Evolutionary conservation across 176 grass and related monocot species (phyloP).

Genomic region (Carex scoparia): DNA sequence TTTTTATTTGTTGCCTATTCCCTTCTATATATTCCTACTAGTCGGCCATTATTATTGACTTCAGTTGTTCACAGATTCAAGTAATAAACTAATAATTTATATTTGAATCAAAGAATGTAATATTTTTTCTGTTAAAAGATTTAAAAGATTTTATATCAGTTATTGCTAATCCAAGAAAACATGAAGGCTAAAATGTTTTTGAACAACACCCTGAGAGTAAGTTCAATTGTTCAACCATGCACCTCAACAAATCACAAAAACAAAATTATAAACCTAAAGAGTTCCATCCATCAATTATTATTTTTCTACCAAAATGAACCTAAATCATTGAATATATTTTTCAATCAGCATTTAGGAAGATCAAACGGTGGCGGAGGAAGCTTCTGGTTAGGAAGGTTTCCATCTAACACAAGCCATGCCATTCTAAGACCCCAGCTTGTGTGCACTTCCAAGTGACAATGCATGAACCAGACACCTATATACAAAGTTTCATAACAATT

Average conservation of each 20-base stretch:
- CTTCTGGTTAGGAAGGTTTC: conserved; percentile 56
- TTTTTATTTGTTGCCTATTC: not conserved
- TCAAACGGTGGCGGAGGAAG: conserved; percentile 67
- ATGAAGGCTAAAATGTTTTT: not conserved
- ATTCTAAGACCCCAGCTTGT: conserved; percentile 73
- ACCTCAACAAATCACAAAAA: not conserved
- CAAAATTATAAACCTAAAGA: not conserved
- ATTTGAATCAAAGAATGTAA: not conserved
- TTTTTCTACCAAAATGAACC: conserved; percentile 1
- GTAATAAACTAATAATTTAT: not conserved
- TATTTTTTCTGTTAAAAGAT: not conserved
- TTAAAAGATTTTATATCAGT: not conserved
- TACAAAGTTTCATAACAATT: not conserved
- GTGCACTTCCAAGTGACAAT: conserved; percentile 84
- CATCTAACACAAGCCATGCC: conserved; percentile 80
- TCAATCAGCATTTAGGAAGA: conserved; percentile 51
- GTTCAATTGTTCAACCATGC: not conserved
- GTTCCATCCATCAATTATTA: not conserved
- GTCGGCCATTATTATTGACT: not conserved
- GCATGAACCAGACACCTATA: conserved; percentile 81
- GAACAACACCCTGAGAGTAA: not conserved
- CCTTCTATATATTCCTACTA: not conserved
- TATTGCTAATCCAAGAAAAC: not conserved
- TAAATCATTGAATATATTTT: not conserved
- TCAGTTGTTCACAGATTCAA: not conserved